Evolutionary conservation across 2,329 filamentous ascomycete genomes (phyloP).

Genomic region (Aspergillus sp.): DNA sequence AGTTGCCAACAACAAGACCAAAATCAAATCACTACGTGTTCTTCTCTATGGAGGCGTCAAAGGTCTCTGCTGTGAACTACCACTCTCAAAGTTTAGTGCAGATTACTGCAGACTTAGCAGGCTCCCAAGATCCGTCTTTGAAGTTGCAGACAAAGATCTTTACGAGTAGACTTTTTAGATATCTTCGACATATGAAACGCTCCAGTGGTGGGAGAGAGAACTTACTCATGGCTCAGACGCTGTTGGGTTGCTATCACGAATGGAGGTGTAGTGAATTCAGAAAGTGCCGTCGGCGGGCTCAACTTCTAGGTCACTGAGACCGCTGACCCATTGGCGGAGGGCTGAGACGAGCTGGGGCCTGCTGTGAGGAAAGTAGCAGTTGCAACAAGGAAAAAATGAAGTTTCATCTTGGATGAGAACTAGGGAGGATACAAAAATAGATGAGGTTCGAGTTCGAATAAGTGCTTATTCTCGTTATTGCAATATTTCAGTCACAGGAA

Average conservation of each 20-base stretch:
- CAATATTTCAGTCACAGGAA: too few relatives aligned
- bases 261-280: not conserved
- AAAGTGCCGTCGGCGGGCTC: not conserved
- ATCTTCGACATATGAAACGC: not conserved
- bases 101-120: not conserved
- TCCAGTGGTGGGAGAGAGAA: too few relatives aligned
- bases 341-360: not conserved
- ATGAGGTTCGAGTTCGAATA: too few relatives aligned
- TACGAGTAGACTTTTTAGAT: not conserved
- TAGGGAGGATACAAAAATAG: too few relatives aligned
- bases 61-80: not conserved
- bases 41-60: not conserved
- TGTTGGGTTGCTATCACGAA: not conserved
- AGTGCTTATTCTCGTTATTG: slow-evolving; percentile 34
- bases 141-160: not conserved
- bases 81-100: not conserved
- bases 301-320: not conserved
- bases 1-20: rapidly evolving
- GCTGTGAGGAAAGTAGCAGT: not conserved
- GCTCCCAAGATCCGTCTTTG: not conserved
- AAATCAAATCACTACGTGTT: too few relatives aligned
- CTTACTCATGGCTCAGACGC: not conserved
- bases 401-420: too few relatives aligned
- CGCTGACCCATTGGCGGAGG: not conserved
- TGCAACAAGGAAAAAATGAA: too few relatives aligned